Evolutionary conservation across 768 basidiomycete genomes (phyloP).

Genomic region (Suillus weaverae): DNA sequence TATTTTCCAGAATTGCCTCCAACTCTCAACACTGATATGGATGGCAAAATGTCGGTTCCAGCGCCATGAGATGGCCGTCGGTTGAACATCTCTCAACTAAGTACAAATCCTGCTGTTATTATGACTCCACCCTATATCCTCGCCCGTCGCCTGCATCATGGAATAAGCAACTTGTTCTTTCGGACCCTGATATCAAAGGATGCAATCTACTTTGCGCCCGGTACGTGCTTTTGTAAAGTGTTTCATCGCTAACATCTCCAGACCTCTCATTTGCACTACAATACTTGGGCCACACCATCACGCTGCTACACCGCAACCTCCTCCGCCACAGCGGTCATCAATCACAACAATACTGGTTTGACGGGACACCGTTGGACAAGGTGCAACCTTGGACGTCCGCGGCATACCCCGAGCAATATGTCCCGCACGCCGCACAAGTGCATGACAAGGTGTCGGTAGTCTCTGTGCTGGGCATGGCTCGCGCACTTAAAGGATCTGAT

Average conservation of each 20-base stretch:
- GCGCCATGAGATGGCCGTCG: neutral
- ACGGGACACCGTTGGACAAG: neutral
- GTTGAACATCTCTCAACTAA: neutral
- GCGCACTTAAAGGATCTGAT: neutral
- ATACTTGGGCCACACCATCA: neutral
- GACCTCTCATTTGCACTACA: no score
- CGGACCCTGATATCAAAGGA: neutral
- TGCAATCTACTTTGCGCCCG: neutral
- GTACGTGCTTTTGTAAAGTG: neutral
- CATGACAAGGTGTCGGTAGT: slow-evolving; percentile 4
- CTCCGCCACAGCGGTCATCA: neutral
- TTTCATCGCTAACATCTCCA: neutral
- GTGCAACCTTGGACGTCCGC: neutral
- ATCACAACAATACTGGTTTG: slow-evolving; percentile 3
- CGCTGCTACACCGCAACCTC: neutral
- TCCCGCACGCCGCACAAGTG: slow-evolving; percentile 10
- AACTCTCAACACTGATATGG: neutral
- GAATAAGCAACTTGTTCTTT: slow-evolving; percentile 8
- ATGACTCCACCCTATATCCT: slow-evolving; percentile 27
- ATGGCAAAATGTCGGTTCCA: neutral
- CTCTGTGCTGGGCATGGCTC: neutral
- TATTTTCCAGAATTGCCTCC: neutral
- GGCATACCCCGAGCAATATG: slow-evolving; percentile 2
- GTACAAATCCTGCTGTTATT: slow-evolving; percentile 15
- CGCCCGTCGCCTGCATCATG: slow-evolving; percentile 28